Conservation (phyloP, 306 rosid genomes). For the Carpinus fangiana region DNA sequence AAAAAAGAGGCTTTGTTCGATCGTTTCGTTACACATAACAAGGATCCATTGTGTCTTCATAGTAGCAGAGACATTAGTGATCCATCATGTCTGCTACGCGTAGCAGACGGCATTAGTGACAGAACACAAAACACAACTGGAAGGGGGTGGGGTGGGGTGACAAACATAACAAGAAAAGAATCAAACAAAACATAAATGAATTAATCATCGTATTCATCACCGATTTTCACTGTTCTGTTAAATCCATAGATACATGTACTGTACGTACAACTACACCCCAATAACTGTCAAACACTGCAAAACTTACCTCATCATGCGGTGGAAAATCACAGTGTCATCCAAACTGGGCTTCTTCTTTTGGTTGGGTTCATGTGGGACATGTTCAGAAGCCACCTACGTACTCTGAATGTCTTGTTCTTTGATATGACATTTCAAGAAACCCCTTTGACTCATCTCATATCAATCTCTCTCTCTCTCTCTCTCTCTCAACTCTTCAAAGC, state of each 20-base stretch:
- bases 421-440: conserved; percentile 62
- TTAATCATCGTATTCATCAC: conserved; percentile 39
- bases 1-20: not conserved
- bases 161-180: conserved; percentile 30
- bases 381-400: conserved; percentile 28
- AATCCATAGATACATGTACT: not conserved
- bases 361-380: conserved; percentile 30
- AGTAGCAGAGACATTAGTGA: not conserved
- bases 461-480: conserved; percentile 11
- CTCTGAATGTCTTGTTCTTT: conserved; percentile 47
- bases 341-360: conserved; percentile 27
- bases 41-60: conserved; percentile 53
- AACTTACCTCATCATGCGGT: conserved; percentile 10
- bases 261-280: conserved; percentile 21
- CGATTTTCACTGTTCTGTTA: conserved; percentile 24
- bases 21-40: conserved; percentile 18
- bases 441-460: conserved; percentile 10
- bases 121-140: no score
- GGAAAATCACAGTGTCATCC: not conserved
- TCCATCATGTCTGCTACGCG: conserved; percentile 37
- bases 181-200: conserved; percentile 8
- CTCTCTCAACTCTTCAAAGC: conserved; percentile 28
- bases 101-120: no score
- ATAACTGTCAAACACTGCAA: conserved; percentile 29
- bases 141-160: no score